Evolutionary conservation across 139 green algal species (phyloP).

Genomic region (Deuterostichococcus epilithicus): DNA sequence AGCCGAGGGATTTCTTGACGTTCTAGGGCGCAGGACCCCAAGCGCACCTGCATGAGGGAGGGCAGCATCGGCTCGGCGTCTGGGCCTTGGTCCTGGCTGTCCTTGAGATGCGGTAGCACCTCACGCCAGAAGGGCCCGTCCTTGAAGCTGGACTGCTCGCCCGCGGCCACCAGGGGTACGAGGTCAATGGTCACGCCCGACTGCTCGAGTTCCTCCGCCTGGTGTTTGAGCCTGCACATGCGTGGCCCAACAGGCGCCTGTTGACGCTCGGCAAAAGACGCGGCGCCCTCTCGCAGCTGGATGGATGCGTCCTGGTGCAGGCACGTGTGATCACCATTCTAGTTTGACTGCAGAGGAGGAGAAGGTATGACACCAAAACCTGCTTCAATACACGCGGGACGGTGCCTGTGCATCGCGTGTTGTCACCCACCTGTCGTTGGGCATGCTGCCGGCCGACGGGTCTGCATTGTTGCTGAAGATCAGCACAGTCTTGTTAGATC

Average conservation of each 20-base stretch:
- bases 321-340: too few relatives aligned
- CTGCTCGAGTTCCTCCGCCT: slow-evolving; percentile 6
- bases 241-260: neutral
- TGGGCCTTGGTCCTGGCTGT: neutral
- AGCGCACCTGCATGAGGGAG: neutral
- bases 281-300: too few relatives aligned
- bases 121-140: slow-evolving; percentile 16
- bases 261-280: too few relatives aligned
- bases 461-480: slow-evolving; percentile 22
- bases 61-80: neutral
- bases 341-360: too few relatives aligned
- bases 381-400: too few relatives aligned
- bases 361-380: too few relatives aligned
- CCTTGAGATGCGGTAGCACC: slow-evolving; percentile 8
- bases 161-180: slow-evolving; percentile 5
- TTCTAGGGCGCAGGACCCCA: too few relatives aligned
- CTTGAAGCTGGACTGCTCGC: neutral
- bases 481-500: slow-evolving; percentile 15
- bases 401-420: too few relatives aligned
- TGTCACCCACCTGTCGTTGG: slow-evolving; percentile 3
- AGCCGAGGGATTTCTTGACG: too few relatives aligned
- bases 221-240: slow-evolving; percentile 9
- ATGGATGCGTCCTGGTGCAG: too few relatives aligned
- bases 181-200: slow-evolving; percentile 4
- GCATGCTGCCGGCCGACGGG: neutral